Percentiles rank a stretch among this genome's conserved stretches.
phyloP scores from a whole-genome alignment of 352 stramenopile genomes.

The Phytophthora ramorum region DNA sequence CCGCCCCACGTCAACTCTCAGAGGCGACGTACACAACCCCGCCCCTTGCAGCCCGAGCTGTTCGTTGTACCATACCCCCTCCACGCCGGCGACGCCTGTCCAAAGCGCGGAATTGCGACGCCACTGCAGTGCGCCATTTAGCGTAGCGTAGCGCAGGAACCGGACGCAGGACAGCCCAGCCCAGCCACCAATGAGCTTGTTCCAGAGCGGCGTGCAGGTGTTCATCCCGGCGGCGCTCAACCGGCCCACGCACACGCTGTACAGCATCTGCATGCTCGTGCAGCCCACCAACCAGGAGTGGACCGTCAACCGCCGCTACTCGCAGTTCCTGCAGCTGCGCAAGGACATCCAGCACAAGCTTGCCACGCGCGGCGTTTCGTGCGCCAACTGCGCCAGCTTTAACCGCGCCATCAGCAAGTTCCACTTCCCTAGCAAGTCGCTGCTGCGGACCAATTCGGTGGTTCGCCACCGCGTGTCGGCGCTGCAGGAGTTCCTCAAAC shows the following conservation, averaged over 20 bases:
- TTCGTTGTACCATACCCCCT: constrained; percentile 26
- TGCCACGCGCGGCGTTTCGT: constrained; percentile 41
- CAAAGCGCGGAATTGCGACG: constrained; percentile 12
- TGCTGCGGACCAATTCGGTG: constrained; percentile 74
- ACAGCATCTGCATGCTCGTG: constrained; percentile 85
- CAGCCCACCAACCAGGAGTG: constrained; percentile 83
- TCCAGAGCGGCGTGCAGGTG: constrained; percentile 72
- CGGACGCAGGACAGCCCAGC: background rate
- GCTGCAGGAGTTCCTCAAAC: constrained; percentile 80
- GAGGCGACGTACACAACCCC: constrained; percentile 34
- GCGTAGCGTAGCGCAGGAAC: constrained; percentile 23
- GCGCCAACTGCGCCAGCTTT: constrained; percentile 73
- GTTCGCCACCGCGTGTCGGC: constrained; percentile 71
- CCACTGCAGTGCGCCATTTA: constrained; percentile 16
- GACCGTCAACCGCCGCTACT: constrained; percentile 88
- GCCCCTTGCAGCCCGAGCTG: constrained; percentile 11
- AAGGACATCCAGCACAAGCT: constrained; percentile 70
- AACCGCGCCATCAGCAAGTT: constrained; percentile 66
- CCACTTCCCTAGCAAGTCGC: constrained; percentile 71
- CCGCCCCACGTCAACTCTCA: constrained; percentile 34
- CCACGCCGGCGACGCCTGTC: constrained; percentile 7
- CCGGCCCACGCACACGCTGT: constrained; percentile 82
- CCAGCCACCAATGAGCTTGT: constrained; percentile 27
- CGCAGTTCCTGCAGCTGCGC: constrained; percentile 84
- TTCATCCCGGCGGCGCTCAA: constrained; percentile 87